Base-by-base conservation (phyloP, 1,139 yeast genomes). In the Saccharomyces hybrid region DNA sequence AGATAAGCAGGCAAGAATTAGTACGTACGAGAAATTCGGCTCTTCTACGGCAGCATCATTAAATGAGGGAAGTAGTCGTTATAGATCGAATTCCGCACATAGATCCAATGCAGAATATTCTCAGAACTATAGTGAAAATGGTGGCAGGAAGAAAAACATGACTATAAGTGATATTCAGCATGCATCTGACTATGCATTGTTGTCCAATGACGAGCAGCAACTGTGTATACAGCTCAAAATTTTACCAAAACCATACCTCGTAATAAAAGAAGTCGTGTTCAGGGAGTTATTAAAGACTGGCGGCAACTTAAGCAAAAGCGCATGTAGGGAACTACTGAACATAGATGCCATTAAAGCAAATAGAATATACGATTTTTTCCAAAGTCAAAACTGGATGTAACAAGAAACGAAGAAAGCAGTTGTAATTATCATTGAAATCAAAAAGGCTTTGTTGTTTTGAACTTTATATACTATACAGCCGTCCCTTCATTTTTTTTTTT, bases 231-330 rank as follows among this genome's bases (percentile, higher is more conserved):
- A 85, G 51, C 76, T 95, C 58, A 82, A 96, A 60, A 85, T 95
- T 11, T 73, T 87, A 57, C 99, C 99, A 13, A 93, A 93, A 68
- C 96, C 98, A 1, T 93, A 91, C 66, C 74, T 95, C 59, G 96
- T 96, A 2, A 88, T 93, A 59, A 93, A 93, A 67, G 96, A 89
- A 67, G 84, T 90, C 13, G 72, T 93, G 55, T 89, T 93, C 76
- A 81, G 95, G 62, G 97, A 91, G 67, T 82, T 95, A 29, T 75
- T 91, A 44, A 83, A 88, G 60, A 85, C 88, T 48, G 95, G 95
- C 49, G 98, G 98, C 7, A 72, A 79, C 5, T 71, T 93, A 65
- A 88, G 88, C 73, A 85, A 88, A 72, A 85, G 88, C 65, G 85
- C 87, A 48, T 95, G 96, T 7, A 78, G 91, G 62, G 96, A 85